A percentile compares a stretch with the other conserved stretches of the same genome.
These are phyloP conservation scores for Ordospora pajunii DNA, from an alignment of 371 early-diverging fungal genomes.

Conservation along the genomic window DNA sequence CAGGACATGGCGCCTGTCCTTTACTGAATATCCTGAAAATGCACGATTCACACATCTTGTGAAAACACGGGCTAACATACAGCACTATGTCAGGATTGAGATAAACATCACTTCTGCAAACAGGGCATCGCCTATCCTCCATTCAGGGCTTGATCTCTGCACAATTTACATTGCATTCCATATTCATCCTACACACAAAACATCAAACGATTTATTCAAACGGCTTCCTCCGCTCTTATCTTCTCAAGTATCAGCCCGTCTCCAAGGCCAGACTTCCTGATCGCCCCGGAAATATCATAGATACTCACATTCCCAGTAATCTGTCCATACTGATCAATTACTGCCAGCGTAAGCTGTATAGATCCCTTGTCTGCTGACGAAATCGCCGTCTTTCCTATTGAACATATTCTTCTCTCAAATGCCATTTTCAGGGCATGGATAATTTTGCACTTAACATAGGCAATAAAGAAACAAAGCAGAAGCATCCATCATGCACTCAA, in stretches of 20 bases:
- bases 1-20: conserved; percentile 61
- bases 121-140: conserved; percentile 76
- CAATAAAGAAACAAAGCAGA: neutral
- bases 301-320: conserved; percentile 49
- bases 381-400: conserved; percentile 59
- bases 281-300: conserved; percentile 52
- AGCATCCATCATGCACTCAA: neutral
- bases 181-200: neutral
- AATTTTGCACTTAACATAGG: conserved; percentile 1
- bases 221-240: conserved; percentile 27
- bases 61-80: conserved; percentile 86
- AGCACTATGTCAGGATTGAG: conserved; percentile 79
- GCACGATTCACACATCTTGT: conserved; percentile 72
- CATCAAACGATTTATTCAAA: conserved; percentile 12
- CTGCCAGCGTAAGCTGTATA: conserved; percentile 57
- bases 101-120: conserved; percentile 82
- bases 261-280: conserved; percentile 56
- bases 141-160: neutral
- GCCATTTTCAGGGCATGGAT: neutral
- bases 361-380: conserved; percentile 55
- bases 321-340: conserved; percentile 55
- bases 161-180: neutral
- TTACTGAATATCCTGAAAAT: conserved; percentile 51
- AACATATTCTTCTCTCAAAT: conserved; percentile 57
- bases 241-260: conserved; percentile 54